phyloP scores from a whole-genome alignment of 768 basidiomycete species.

The Megacollybia marginata region DNA sequence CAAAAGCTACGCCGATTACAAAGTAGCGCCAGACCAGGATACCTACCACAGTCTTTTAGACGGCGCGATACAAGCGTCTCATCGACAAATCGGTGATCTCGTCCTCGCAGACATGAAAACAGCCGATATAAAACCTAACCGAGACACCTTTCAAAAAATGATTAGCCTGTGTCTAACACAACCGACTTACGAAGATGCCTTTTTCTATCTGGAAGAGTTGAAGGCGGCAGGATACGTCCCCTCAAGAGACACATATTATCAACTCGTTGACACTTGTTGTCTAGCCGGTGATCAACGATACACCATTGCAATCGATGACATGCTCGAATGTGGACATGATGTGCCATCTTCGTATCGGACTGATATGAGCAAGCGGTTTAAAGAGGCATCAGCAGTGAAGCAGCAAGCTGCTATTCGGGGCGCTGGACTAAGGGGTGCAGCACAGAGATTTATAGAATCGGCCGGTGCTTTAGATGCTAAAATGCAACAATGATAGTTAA shows the following conservation, averaged over 20 bases:
- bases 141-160: constrained; percentile 58
- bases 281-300: constrained; percentile 51
- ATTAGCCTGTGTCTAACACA: constrained; percentile 67
- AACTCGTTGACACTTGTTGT: constrained; percentile 53
- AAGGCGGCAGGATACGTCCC: constrained; percentile 58
- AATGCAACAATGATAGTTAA: too few species aligned
- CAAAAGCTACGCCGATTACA: constrained; percentile 50
- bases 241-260: constrained; percentile 44
- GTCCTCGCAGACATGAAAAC: constrained; percentile 62
- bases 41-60: constrained; percentile 67
- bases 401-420: background rate
- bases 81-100: constrained; percentile 62
- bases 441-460: background rate
- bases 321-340: constrained; percentile 53
- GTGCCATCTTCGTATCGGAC: constrained; percentile 7
- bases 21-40: constrained; percentile 46
- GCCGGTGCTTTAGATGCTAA: too few species aligned
- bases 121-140: constrained; percentile 45
- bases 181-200: constrained; percentile 74
- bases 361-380: background rate
- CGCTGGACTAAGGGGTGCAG: background rate
- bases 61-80: constrained; percentile 51
- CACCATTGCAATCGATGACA: constrained; percentile 60
- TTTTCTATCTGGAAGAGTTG: constrained; percentile 87
- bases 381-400: background rate